Evolutionary conservation across 179 eudicot species (phyloP), one percentile per base, ranked within the genome.

Genomic region (Heliamphora pulchella): DNA sequence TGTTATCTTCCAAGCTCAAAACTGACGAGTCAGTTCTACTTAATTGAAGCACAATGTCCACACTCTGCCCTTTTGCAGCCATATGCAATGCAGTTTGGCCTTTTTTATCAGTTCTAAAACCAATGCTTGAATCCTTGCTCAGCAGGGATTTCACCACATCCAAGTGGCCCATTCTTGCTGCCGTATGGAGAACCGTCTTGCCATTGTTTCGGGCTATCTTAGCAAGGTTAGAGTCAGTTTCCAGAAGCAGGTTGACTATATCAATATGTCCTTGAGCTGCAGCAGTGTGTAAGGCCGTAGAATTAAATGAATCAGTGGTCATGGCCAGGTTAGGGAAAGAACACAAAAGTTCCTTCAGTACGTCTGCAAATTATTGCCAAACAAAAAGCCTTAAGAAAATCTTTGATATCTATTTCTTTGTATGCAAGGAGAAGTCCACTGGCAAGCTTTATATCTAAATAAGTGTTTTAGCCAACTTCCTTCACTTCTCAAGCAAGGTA

Each of bases 61-160:
- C 81, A 69, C 89, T 91, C 68, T 81, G 86, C 71, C 98, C 98
- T 88, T 95, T 95, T 41, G 91, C 98, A 78, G 98, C 98, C 94
- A 95, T 90, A 82, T 95, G 98, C 81, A 95, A 74, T 55, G 98
- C 97, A 64, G 98, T 95, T 84, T 95, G 98, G 6, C 95, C 93
- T 79, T 95, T 95, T 81, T 90, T 95, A 83, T 96, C 99, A 47
- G 89, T 84, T 86, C 92, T 87, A 77, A 85, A 87, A 64, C 91
- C 92, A 70, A 94, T 88, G 59, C 85, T 85, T 58, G 93, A 90
- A 86, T 96, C 97, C 84, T 92, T 94, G 41, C 83, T 79, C 14
- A 94, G 75, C 31, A 96, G 80, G 48, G 98, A 87, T 85, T 87
- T 96, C 55, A 90, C 98, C 64, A 92, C 97, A 84, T 94, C 97